Conservation (phyloP, 768 basidiomycete species). For the Galerina sulciceps region DNA sequence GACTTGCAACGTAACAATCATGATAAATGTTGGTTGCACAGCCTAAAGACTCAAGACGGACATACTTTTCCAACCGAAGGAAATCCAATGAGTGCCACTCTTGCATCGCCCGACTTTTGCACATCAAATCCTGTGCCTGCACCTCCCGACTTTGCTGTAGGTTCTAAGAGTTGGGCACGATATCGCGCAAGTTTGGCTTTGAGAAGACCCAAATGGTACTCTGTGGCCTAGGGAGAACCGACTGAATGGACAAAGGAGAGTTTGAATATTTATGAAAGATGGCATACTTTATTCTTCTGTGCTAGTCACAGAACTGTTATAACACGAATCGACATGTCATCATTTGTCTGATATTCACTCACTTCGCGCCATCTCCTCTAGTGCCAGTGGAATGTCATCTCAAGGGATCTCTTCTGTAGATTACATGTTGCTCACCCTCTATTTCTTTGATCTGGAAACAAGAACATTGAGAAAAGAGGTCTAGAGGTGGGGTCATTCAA, state of each 20-base stretch:
- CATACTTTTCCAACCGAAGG: conserved; percentile 90
- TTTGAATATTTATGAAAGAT: conserved; percentile 3
- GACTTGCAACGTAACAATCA: conserved; percentile 51
- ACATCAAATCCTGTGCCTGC: conserved; percentile 89
- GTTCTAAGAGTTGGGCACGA: conserved; percentile 93
- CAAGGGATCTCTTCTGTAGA: neutral
- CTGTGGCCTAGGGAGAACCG: conserved; percentile 69
- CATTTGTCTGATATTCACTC: conserved; percentile 39
- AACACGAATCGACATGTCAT: neutral
- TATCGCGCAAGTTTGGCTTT: conserved; percentile 96
- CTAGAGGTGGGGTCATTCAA: neutral
- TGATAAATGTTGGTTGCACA: neutral
- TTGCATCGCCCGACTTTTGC: conserved; percentile 80
- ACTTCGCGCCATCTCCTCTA: conserved; percentile 99
- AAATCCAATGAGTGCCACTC: conserved; percentile 93
- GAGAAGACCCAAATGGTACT: conserved; percentile 90
- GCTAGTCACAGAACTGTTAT: conserved; percentile 44
- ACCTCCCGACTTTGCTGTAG: conserved; percentile 80
- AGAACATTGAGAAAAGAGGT: conserved; percentile 3
- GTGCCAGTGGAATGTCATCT: neutral
- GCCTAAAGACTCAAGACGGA: no score
- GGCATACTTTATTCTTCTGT: conserved; percentile 90
- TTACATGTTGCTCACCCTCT: conserved; percentile 65
- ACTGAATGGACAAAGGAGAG: neutral
- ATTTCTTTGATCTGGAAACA: conserved; percentile 85